Evolutionary conservation across 176 grass and related monocot species (phyloP).

Genomic region (Hordeum marinum): DNA sequence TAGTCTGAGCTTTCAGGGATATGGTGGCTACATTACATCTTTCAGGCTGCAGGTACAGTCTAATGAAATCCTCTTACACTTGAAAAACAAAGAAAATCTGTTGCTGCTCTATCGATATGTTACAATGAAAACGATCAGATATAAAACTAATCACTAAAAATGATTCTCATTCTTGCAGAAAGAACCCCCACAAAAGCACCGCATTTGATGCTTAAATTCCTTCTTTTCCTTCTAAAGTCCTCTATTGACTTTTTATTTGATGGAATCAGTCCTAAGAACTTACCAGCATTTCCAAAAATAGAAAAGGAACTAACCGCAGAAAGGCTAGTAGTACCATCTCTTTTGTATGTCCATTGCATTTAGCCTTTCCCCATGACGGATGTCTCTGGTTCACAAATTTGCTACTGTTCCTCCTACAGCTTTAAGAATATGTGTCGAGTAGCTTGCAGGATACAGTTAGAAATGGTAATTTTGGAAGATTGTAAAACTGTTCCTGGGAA

Average conservation of each 20-base stretch:
- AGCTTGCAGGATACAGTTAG: background rate
- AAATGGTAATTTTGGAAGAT: background rate
- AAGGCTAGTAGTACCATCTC: background rate
- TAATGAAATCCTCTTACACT: background rate
- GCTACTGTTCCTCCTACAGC: slow-evolving; percentile 4
- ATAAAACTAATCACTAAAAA: slow-evolving; percentile 30
- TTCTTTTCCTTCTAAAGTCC: slow-evolving; percentile 21
- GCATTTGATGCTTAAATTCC: slow-evolving; percentile 42
- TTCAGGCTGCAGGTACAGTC: background rate
- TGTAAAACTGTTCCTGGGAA: slow-evolving; percentile 4
- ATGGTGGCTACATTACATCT: background rate
- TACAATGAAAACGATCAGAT: background rate
- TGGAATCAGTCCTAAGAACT: slow-evolving; percentile 27
- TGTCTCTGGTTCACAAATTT: background rate
- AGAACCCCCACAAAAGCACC: slow-evolving; percentile 18
- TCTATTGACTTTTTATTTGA: slow-evolving; percentile 28
- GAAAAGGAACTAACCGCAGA: slow-evolving; percentile 31
- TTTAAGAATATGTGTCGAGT: background rate
- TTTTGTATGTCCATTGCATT: slow-evolving; percentile 25
- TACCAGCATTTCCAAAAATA: slow-evolving; percentile 33
- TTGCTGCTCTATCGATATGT: background rate
- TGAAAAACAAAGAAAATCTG: background rate
- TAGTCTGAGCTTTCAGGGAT: background rate
- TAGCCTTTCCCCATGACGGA: slow-evolving; percentile 17
- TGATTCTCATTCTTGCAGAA: slow-evolving; percentile 48